These are phyloP conservation scores for Acidomyces sp. DNA, from an alignment of 495 filamentous ascomycete genomes.

Conservation along the genomic window DNA sequence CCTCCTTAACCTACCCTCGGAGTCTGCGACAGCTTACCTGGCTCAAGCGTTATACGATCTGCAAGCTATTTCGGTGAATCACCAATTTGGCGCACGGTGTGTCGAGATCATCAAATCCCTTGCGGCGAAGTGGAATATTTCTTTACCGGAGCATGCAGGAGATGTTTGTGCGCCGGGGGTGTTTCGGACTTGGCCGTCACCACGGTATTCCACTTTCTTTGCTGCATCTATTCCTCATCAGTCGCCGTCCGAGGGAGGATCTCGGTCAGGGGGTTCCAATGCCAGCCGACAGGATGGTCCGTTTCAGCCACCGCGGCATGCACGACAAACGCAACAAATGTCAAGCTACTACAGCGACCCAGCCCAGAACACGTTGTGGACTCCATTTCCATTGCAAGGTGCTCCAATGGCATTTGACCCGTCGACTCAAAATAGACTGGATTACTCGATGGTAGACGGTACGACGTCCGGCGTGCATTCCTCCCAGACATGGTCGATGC, in stretches of 20 bases:
- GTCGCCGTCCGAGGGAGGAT: not conserved
- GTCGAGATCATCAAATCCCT: conserved; percentile 45
- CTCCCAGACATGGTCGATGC: too few species aligned
- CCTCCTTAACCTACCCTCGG: conserved; percentile 29
- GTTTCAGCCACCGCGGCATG: conserved; percentile 6
- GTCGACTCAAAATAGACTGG: not conserved
- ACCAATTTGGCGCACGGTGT: conserved; percentile 45
- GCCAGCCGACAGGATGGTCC: conserved; percentile 1
- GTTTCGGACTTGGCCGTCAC: conserved; percentile 1
- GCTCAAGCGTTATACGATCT: conserved; percentile 34
- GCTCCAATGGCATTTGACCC: conserved; percentile 13
- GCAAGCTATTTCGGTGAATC: conserved; percentile 43
- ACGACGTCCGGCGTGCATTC: too few species aligned
- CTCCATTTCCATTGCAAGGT: conserved; percentile 22
- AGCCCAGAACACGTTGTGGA: conserved; percentile 25
- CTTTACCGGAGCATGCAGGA: conserved; percentile 17
- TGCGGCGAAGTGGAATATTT: conserved; percentile 43
- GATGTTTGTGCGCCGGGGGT: not conserved
- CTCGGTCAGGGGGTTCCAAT: conserved; percentile 1
- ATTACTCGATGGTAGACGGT: too few species aligned
- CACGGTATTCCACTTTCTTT: conserved; percentile 10
- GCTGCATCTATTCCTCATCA: conserved; percentile 11
- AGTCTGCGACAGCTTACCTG: conserved; percentile 12
- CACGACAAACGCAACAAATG: not conserved
- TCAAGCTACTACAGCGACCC: conserved; percentile 8